phyloP scores from a whole-genome alignment of 768 basidiomycete genomes.

The Amanita phalloides region DNA sequence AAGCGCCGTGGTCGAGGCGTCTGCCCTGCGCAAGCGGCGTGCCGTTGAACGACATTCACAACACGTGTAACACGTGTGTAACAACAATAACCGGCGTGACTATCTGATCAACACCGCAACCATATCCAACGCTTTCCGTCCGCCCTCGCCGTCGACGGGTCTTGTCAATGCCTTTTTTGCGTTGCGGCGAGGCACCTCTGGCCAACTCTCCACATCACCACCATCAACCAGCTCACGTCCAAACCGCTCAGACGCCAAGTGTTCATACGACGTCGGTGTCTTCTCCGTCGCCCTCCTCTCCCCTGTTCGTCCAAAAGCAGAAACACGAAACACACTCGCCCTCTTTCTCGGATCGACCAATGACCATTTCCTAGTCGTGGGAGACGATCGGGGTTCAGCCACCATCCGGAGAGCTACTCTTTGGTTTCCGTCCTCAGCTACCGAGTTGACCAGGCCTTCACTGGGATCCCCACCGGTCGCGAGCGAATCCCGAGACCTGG shows the following conservation, averaged over 20 bases:
- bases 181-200: neutral
- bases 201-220: neutral
- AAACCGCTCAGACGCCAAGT: neutral
- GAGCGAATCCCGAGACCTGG: neutral
- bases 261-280: conserved; percentile 1
- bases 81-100: too few relatives aligned
- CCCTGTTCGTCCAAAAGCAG: neutral
- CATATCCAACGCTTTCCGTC: neutral
- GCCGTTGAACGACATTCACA: conserved; percentile 70
- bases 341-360: conserved; percentile 5
- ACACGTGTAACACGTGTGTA: too few relatives aligned
- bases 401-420: neutral
- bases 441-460: neutral
- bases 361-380: neutral
- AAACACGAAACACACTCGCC: neutral
- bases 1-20: conserved; percentile 73
- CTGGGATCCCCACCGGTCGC: neutral
- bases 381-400: neutral
- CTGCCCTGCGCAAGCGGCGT: conserved; percentile 80
- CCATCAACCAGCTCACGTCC: neutral
- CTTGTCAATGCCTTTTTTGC: too few relatives aligned
- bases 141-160: neutral
- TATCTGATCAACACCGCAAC: neutral
- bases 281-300: neutral
- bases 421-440: neutral